These are phyloP conservation scores for Chloris gayana DNA, from an alignment of 176 grass and related monocot species.

Conservation along the genomic window DNA sequence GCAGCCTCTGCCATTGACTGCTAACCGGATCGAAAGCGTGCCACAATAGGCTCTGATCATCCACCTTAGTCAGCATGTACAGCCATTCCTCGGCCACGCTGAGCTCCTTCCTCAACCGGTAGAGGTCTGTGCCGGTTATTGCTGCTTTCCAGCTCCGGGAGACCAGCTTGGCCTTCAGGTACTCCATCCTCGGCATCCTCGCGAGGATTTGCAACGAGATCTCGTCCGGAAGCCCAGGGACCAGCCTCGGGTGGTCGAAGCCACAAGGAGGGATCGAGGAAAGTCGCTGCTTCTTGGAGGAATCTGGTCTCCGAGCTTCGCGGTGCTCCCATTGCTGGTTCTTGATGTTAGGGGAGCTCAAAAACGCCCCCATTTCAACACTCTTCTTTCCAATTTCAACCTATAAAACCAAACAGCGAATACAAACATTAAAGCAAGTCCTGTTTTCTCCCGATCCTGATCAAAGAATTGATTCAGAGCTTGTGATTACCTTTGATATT, in stretches of 20 bases:
- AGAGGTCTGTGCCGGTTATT: constrained; percentile 43
- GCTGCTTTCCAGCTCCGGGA: constrained; percentile 66
- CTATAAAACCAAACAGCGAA: constrained; percentile 1
- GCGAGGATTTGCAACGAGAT: constrained; percentile 76
- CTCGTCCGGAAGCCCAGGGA: constrained; percentile 71
- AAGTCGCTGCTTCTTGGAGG: constrained; percentile 56
- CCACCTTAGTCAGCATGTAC: constrained; percentile 56
- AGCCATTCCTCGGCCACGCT: constrained; percentile 63
- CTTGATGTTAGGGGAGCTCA: constrained; percentile 47
- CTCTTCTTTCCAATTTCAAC: neutral
- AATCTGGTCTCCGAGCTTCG: constrained; percentile 30
- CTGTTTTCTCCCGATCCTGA: neutral
- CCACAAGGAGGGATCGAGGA: neutral
- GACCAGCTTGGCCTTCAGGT: constrained; percentile 58
- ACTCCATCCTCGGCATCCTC: constrained; percentile 49
- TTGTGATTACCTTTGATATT: neutral
- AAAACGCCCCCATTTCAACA: constrained; percentile 57
- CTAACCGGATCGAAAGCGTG: constrained; percentile 66
- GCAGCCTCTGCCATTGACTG: constrained; percentile 66
- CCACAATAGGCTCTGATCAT: constrained; percentile 52
- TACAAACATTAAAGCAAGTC: too few species aligned
- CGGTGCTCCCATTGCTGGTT: constrained; percentile 37
- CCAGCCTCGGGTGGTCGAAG: constrained; percentile 38
- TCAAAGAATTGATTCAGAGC: neutral
- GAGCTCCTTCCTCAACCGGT: constrained; percentile 58